These are phyloP conservation scores for Moricandia moricandioides DNA, from an alignment of 345 rosid species.

Conservation along the genomic window DNA sequence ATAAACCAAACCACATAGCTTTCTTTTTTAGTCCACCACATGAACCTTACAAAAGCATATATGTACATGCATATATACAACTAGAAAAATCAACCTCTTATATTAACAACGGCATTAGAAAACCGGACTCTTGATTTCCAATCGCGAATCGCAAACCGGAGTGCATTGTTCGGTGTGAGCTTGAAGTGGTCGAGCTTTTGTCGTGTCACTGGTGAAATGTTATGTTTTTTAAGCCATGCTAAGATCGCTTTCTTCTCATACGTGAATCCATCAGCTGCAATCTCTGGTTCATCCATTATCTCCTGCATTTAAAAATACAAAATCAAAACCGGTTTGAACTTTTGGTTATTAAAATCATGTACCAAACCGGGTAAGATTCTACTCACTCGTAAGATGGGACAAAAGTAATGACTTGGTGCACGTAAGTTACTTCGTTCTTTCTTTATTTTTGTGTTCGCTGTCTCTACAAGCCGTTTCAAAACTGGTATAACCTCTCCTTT, in stretches of 20 bases:
- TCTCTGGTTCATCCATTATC: conserved; percentile 77
- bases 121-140: conserved; percentile 60
- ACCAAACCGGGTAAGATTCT: not conserved
- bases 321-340: not conserved
- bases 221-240: conserved; percentile 73
- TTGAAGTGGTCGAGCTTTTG: conserved; percentile 49
- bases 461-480: conserved; percentile 61
- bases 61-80: conserved; percentile 1
- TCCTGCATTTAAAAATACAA: conserved; percentile 42
- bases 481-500: conserved; percentile 67
- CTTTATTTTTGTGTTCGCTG: conserved; percentile 51
- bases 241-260: conserved; percentile 74
- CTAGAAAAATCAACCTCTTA: not conserved
- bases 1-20: not conserved
- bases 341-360: not conserved
- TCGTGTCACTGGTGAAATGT: conserved; percentile 72
- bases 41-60: conserved; percentile 8
- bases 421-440: conserved; percentile 40
- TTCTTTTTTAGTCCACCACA: not conserved
- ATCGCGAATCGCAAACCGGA: conserved; percentile 68
- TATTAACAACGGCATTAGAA: conserved; percentile 24
- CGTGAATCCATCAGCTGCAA: conserved; percentile 85
- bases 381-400: conserved; percentile 79
- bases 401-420: conserved; percentile 76
- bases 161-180: conserved; percentile 63